phyloP scores from a whole-genome alignment of 2,329 filamentous ascomycete species.

The Colletotrichum salicis region DNA sequence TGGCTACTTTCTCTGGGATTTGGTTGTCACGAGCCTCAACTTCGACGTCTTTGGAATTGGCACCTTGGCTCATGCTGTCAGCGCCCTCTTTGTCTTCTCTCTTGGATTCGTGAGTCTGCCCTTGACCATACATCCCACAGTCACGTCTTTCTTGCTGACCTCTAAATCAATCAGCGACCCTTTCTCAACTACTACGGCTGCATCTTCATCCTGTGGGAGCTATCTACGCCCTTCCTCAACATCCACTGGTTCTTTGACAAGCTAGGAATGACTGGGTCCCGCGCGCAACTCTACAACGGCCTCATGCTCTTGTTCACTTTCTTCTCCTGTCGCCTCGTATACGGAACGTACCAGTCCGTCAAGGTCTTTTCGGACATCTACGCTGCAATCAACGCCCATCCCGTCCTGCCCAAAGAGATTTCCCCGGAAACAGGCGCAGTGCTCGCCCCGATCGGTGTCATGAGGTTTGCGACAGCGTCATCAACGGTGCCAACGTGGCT shows the following conservation, averaged over 20 bases:
- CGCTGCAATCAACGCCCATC: constrained; percentile 58
- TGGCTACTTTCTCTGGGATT: constrained; percentile 88
- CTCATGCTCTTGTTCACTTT: constrained; percentile 77
- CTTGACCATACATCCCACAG: constrained; percentile 13
- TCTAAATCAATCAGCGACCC: constrained; percentile 67
- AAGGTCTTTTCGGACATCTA: constrained; percentile 78
- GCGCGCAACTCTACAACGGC: constrained; percentile 81
- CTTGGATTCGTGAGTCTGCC: constrained; percentile 78
- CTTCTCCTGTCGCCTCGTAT: constrained; percentile 80
- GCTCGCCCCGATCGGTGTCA: constrained; percentile 51
- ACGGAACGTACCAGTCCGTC: constrained; percentile 78
- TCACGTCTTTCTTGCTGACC: constrained; percentile 15
- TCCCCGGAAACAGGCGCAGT: constrained; percentile 37
- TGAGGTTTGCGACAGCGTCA: constrained; percentile 60
- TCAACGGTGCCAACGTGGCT: constrained; percentile 76
- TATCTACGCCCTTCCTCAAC: constrained; percentile 86
- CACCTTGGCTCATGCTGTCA: constrained; percentile 80
- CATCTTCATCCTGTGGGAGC: constrained; percentile 87
- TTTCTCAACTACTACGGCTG: constrained; percentile 86
- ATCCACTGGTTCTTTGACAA: constrained; percentile 95
- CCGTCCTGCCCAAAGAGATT: constrained; percentile 32
- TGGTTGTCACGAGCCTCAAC: constrained; percentile 75
- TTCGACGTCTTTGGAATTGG: constrained; percentile 79
- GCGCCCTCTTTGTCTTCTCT: constrained; percentile 78
- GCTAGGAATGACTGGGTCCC: constrained; percentile 80